Conservation (phyloP, 2,329 filamentous ascomycete species). For the Diaporthe velutina region DNA sequence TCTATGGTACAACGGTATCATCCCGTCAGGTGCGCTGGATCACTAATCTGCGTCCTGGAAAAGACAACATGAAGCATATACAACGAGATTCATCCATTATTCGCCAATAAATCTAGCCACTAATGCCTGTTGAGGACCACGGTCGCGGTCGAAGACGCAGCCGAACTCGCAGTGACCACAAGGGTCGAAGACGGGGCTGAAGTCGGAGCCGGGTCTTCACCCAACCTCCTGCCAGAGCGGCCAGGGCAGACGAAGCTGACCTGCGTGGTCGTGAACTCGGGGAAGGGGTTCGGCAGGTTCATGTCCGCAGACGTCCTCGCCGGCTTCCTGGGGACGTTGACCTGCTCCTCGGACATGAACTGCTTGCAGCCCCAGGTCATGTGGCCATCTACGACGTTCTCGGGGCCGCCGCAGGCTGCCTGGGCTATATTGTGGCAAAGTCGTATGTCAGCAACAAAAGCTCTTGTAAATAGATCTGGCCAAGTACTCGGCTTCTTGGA, state of each 20-base stretch:
- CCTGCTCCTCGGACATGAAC: constrained; percentile 6
- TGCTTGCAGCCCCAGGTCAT: constrained; percentile 22
- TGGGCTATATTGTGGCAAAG: background rate
- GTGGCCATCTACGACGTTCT: background rate
- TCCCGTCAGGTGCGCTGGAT: background rate
- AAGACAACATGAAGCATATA: background rate
- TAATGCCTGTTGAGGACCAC: background rate
- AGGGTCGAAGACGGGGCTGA: background rate
- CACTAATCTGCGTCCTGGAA: background rate
- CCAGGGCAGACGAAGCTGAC: constrained; percentile 18
- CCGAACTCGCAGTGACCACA: background rate
- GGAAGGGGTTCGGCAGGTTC: constrained; percentile 13
- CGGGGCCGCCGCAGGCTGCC: constrained; percentile 3
- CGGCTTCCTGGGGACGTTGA: constrained; percentile 6
- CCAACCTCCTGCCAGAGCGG: background rate
- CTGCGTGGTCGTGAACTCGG: background rate
- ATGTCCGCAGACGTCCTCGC: background rate
- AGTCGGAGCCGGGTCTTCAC: background rate
- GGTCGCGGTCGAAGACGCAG: background rate
- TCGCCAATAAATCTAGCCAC: background rate
- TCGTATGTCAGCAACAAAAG: background rate
- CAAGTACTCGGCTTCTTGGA: background rate
- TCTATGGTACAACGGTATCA: background rate
- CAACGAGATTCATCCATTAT: background rate
- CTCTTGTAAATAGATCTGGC: background rate